Base-by-base conservation (phyloP, 2,329 filamentous ascomycete genomes). In the Microsporum audouinii region DNA sequence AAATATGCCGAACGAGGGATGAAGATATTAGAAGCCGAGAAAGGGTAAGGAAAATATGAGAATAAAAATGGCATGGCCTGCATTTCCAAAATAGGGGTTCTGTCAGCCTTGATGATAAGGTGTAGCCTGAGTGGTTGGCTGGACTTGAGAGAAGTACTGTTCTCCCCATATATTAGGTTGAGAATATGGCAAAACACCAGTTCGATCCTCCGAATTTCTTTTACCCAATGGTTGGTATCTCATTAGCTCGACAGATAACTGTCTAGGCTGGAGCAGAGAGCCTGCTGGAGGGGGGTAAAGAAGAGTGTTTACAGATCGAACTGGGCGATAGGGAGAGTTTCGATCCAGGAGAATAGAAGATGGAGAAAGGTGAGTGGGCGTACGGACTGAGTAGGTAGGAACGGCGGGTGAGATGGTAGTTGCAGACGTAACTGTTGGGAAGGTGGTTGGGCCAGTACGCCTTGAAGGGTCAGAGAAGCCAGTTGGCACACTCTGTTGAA, bases 301-400 rank as follows among this genome's bases (percentile, higher is more conserved):
- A n/a, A 97, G 82, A 0, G 90, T 95, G 67, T 94, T 91, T 62
- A 96, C 89, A 63, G 89, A 84, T 59, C 91, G 88, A 43, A 96
- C 87, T 0, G 92, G 92, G 65, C 90, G 88, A 75, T 97, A 97
- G 2, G 94, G 94, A 60, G 92, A 97, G 65, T 88, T 86, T 61
- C 94, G 84, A 71, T 96, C 89, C 41, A 96, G 79, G 41, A 96
- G 79, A 74, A 95, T 95, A 69, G 89, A 84, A 8, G 88, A 91
- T 0, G 92, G 92, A 36, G 94, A 97, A 65, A 94, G 82, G 36
- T 88, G 87, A 51, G 84, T 83, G 6, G 85, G 76, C 1, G 83
- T 82, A 51, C 79, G 77, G 5, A 77, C 77, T 59, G 82, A 88
- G 27, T 83, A 79, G 14, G 85, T 83, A n/a, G 80, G 81, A n/a